phyloP scores from a whole-genome alignment of 176 grass and related monocot genomes.

The Metroxylon sagu region DNA sequence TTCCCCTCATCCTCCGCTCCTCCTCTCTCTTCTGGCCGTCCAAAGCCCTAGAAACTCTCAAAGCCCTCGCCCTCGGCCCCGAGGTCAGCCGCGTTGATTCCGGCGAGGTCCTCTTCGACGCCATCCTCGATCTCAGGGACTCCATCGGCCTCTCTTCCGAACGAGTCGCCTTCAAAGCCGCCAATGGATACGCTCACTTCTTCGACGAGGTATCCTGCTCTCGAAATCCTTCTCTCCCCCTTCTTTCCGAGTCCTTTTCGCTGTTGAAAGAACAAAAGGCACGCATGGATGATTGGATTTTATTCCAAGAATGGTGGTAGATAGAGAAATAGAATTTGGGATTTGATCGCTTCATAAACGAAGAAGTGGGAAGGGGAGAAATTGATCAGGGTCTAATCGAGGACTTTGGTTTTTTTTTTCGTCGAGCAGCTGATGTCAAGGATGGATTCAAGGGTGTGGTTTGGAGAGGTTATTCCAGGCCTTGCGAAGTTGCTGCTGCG shows the following conservation, averaged over 20 bases:
- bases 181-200: slow-evolving; percentile 53
- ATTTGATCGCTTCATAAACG: too few species aligned
- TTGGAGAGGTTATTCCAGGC: slow-evolving; percentile 43
- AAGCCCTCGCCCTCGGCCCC: slow-evolving; percentile 44
- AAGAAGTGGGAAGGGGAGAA: too few species aligned
- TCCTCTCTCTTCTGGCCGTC: slow-evolving; percentile 49
- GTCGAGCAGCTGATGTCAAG: slow-evolving; percentile 31
- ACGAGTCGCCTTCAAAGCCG: slow-evolving; percentile 15
- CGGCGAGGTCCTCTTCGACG: slow-evolving; percentile 67
- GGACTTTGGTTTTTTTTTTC: background rate
- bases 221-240: too few species aligned
- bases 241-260: background rate
- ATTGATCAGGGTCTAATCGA: too few species aligned
- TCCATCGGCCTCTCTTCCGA: slow-evolving; percentile 34
- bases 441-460: slow-evolving; percentile 60
- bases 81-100: slow-evolving; percentile 70
- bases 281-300: too few species aligned
- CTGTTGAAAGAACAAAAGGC: too few species aligned
- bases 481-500: slow-evolving; percentile 58
- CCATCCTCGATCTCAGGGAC: slow-evolving; percentile 48
- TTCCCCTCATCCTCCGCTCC: slow-evolving; percentile 39
- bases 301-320: too few species aligned
- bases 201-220: slow-evolving; percentile 49
- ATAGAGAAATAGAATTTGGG: too few species aligned
- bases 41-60: slow-evolving; percentile 36